These are phyloP conservation scores for Ophiostoma angusticollis DNA, from an alignment of 2,329 filamentous ascomycete species.

Conservation along the genomic window DNA sequence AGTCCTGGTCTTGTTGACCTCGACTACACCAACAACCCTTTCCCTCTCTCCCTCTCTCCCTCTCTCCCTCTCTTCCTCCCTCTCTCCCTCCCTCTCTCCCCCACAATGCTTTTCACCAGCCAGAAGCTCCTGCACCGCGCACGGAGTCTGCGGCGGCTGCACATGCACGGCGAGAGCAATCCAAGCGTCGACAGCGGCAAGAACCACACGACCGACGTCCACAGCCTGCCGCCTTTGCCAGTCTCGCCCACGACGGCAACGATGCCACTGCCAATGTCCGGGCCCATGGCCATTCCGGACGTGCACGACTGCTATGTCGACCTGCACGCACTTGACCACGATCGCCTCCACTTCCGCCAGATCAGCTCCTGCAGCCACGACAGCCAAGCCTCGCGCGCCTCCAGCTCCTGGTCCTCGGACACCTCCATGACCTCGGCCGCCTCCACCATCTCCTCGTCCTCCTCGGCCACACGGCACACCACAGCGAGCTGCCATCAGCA, in stretches of 20 bases:
- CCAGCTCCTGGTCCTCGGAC: conserved; percentile 13
- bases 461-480: conserved; percentile 1
- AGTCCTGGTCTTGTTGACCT: too few species aligned
- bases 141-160: conserved; percentile 10
- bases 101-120: conserved; percentile 7
- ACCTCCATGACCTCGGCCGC: conserved; percentile 4
- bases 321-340: background rate
- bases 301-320: background rate
- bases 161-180: conserved; percentile 1
- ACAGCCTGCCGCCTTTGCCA: conserved; percentile 5
- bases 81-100: background rate
- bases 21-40: too few species aligned
- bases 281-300: conserved; percentile 7
- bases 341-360: conserved; percentile 10
- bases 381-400: conserved; percentile 15
- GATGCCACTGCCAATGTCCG: background rate
- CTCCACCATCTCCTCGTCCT: conserved; percentile 2
- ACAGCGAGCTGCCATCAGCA: too few species aligned
- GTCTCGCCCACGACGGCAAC: conserved; percentile 1
- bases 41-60: background rate
- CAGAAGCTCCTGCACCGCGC: conserved; percentile 12
- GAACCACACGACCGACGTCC: too few species aligned
- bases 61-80: background rate
- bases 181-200: too few species aligned
- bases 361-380: conserved; percentile 12